These are phyloP conservation scores for Maudiozyma turicensis DNA, from an alignment of 805 yeast species.

Conservation along the genomic window DNA sequence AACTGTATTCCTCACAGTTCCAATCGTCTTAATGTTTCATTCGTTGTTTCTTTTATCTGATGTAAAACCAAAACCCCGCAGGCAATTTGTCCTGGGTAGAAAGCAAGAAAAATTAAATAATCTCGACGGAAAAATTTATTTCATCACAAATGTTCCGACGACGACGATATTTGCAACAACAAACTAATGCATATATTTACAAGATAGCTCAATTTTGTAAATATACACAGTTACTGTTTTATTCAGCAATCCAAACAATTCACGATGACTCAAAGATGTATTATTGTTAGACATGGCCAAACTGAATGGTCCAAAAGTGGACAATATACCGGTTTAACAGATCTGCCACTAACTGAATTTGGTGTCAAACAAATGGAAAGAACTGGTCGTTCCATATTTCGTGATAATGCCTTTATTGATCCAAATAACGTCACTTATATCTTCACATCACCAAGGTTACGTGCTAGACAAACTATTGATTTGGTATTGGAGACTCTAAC, in stretches of 20 bases:
- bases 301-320: constrained; percentile 96
- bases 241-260: background rate
- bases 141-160: too few species aligned
- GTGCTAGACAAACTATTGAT: constrained; percentile 70
- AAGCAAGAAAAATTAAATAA: too few species aligned
- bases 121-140: too few species aligned
- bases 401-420: constrained; percentile 47
- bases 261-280: constrained; percentile 38
- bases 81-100: too few species aligned
- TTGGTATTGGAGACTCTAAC: constrained; percentile 46
- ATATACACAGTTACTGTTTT: background rate
- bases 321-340: constrained; percentile 82
- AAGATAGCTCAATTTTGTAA: too few species aligned
- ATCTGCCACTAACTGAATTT: constrained; percentile 62
- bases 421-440: constrained; percentile 55
- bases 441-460: constrained; percentile 68
- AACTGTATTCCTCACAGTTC: too few species aligned
- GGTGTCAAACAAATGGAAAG: constrained; percentile 70
- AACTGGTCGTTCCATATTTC: constrained; percentile 65
- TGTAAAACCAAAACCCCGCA: too few species aligned
- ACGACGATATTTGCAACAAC: too few species aligned
- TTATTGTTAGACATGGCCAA: constrained; percentile 77
- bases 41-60: too few species aligned
- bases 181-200: too few species aligned
- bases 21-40: too few species aligned